phyloP scores from a whole-genome alignment of 139 green algal species.

The Coelastrella sp. region DNA sequence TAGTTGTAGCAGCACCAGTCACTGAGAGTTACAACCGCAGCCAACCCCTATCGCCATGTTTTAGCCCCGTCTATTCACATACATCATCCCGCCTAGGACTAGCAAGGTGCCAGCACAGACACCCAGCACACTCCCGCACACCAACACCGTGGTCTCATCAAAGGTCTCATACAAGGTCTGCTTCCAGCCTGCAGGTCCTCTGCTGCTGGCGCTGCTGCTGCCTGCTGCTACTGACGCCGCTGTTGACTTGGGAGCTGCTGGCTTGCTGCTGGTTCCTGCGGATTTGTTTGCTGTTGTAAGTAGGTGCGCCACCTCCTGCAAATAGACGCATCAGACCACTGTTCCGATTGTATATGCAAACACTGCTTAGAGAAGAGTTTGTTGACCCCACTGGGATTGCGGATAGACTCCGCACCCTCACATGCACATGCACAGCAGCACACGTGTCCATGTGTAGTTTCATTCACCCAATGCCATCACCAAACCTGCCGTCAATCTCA shows the following conservation, averaged over 20 bases:
- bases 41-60: neutral
- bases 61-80: neutral
- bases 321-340: no score
- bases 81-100: neutral
- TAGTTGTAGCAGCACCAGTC: no score
- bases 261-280: neutral
- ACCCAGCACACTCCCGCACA: constrained; percentile 10
- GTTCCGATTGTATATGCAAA: no score
- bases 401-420: no score
- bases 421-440: neutral
- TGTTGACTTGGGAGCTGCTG: neutral
- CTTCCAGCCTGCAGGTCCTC: neutral
- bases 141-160: constrained; percentile 1
- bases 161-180: neutral
- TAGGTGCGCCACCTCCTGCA: constrained; percentile 5
- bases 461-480: no score
- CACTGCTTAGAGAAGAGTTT: no score
- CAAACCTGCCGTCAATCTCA: no score
- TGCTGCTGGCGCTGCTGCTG: constrained; percentile 27
- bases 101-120: constrained; percentile 4
- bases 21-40: no score
- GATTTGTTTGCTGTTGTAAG: neutral
- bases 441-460: no score
- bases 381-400: neutral
- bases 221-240: neutral